Base-by-base conservation (phyloP, 2,329 filamentous ascomycete species). In the Fusarium sp. region DNA sequence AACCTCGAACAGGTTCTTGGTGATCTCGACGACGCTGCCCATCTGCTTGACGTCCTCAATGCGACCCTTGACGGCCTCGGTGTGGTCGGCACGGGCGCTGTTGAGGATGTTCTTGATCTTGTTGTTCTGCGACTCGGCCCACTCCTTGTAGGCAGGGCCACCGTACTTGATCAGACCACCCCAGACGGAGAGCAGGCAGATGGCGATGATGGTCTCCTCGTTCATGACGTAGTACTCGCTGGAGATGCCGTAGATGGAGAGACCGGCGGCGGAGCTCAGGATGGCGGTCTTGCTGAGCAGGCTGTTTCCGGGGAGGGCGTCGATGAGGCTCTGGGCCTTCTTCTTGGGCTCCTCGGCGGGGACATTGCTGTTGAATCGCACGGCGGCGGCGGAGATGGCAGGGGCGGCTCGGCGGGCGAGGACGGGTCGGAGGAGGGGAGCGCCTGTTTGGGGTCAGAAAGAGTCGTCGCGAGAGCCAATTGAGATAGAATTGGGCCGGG, bases 221-320 rank as follows among this genome's bases (percentile, higher is more conserved):
- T 99, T 99, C 87, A 99, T 90, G 84, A 99, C 95, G 87, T 98
- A 98, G 89, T 98, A 95, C 91, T 99, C 97, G 88, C 97, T 99
- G 92, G 94, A 97, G 87, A 99, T 95, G 82, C 95, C 97, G 84
- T 97, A 97, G 85, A 97, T 91, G 81, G 94, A 95, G 80, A 97
- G 86, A 87, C 94, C 96, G 81, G 97, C 94, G 77, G 93, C 93
- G 80, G 95, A 95, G 82, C 96, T 98, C 81, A 99, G 93, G 84
- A 98, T 96, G 82, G 97, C 97, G 79, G 95, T 95, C 93, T 99
- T 99, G 86, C 95, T 97, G 83, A 97, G 88, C 77, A 98, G 89
- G 82, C 90, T 96, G 91, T 91, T 98, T 80, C 97, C 97, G 81
- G 97, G 97, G 64, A 99, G 91, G 75, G 95, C 89, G 81, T 99